phyloP scores from a whole-genome alignment of 1,284 basidiomycete species.

The Sphagnurus paluster region DNA sequence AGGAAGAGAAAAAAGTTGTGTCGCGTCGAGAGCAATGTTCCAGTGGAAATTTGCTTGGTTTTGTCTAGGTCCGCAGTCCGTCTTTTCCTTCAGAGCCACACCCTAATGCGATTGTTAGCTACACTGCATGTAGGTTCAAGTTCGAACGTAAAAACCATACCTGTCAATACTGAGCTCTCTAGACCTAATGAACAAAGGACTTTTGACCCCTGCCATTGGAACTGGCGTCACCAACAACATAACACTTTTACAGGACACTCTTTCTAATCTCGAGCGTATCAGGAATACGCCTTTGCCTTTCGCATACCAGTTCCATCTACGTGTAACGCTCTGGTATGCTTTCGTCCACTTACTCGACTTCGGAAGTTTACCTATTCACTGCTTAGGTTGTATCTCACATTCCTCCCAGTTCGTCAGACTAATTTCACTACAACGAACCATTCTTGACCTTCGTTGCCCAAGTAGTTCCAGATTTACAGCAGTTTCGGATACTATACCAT shows the following conservation, averaged over 20 bases:
- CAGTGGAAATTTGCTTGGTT: constrained; percentile 60
- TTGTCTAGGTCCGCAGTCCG: constrained; percentile 47
- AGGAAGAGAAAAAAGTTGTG: constrained; percentile 40
- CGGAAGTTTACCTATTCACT: constrained; percentile 3
- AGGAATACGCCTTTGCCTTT: constrained; percentile 66
- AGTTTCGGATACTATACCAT: constrained; percentile 55
- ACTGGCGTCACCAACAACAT: constrained; percentile 49
- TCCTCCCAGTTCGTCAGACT: constrained; percentile 53
- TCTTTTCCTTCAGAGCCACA: no score
- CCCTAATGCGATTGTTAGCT: no score
- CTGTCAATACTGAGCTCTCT: no score
- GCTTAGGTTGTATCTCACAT: constrained; percentile 58
- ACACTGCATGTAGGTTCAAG: constrained; percentile 49
- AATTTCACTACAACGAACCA: no score
- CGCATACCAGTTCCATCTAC: constrained; percentile 67
- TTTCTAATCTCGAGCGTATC: constrained; percentile 61
- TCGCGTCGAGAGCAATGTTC: constrained; percentile 61
- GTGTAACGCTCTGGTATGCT: constrained; percentile 61
- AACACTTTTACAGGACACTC: constrained; percentile 52
- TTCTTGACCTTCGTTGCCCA: not conserved
- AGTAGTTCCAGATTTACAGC: constrained; percentile 60
- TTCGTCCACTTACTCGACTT: not conserved
- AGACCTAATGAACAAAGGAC: constrained; percentile 44
- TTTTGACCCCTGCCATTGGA: constrained; percentile 52
- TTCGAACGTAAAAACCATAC: constrained; percentile 2